Evolutionary conservation across 2,329 filamentous ascomycete species (phyloP).

Genomic region (Fusarium falciforme): DNA sequence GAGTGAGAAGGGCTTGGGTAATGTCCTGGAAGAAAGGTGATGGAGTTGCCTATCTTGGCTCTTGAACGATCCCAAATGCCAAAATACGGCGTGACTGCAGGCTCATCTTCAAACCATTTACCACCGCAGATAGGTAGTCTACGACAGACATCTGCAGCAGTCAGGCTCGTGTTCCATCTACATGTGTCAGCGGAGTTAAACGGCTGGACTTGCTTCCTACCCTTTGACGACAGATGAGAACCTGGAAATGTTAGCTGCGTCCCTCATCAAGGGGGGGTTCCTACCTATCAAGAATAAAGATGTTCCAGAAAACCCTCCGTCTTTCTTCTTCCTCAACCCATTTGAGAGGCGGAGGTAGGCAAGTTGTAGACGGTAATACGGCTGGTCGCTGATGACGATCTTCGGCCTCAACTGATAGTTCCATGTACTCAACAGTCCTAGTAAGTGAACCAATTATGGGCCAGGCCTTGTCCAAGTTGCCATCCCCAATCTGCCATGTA

Average conservation of each 20-base stretch:
- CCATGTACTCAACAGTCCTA: conserved; percentile 42
- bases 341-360: conserved; percentile 28
- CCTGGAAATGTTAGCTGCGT: background rate
- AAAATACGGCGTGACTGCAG: conserved; percentile 54
- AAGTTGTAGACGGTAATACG: background rate
- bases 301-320: conserved; percentile 46
- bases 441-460: conserved; percentile 44
- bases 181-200: background rate
- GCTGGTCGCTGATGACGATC: conserved; percentile 1
- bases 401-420: conserved; percentile 37
- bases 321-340: conserved; percentile 47
- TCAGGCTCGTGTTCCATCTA: background rate
- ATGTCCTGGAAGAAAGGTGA: conserved; percentile 49
- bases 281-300: conserved; percentile 47
- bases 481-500: conserved; percentile 39
- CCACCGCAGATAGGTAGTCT: conserved; percentile 51
- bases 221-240: background rate
- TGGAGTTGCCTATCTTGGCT: conserved; percentile 51
- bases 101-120: conserved; percentile 51
- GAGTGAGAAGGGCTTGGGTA: conserved; percentile 19
- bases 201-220: background rate
- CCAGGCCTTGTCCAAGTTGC: conserved; percentile 38
- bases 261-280: conserved; percentile 23
- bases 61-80: conserved; percentile 56
- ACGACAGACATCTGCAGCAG: conserved; percentile 41